Evolutionary conservation across 768 basidiomycete species (phyloP), one percentile per base, ranked within the genome.

Genomic region (Crucibulum laeve): DNA sequence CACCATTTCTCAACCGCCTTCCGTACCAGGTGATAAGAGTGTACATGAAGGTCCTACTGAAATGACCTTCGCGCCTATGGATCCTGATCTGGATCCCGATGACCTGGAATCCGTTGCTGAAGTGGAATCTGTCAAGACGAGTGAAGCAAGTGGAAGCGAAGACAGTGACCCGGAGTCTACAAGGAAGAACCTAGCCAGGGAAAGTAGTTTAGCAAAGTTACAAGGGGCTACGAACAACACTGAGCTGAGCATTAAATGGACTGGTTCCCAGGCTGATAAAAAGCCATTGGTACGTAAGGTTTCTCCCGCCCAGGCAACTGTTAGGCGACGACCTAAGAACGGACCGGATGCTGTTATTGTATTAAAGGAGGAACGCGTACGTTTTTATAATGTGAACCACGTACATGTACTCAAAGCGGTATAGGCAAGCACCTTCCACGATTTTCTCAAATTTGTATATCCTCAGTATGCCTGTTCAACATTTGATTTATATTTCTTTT

Each of bases 391-490:
- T 4, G 15, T 48, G 14, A 25, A n/a, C n/a, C n/a, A n/a, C n/a
- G n/a, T n/a, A n/a, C n/a, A n/a, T n/a, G n/a, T n/a, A n/a, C n/a
- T n/a, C n/a, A n/a, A n/a, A n/a, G n/a, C n/a, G n/a, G 23, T 28
- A 19, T 50, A 86, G 78, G 90, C 93, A 2, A 76, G 69, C 58
- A 89, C 84, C 8, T 94, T 96, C 60, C 92, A 95, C 46, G 93
- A 95, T 62, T 92, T 95, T 59, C 76, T 96, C 46, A 90, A 88
- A 68, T 94, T 84, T 59, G 80, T 93, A 40, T 95, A 96, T 61
- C 93, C 93, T 15, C 88, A 94, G 91, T 92, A 63, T 55, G 85
- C 65, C 42, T 36, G 22, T 17, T 7, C 18, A 33, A 43, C 17
- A 5, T 11, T 21, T 14, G 42, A 25, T 2, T 30, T 13, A 10